Evolutionary conservation across 2,329 filamentous ascomycete genomes (phyloP).

Genomic region (Penicillium olsonii): DNA sequence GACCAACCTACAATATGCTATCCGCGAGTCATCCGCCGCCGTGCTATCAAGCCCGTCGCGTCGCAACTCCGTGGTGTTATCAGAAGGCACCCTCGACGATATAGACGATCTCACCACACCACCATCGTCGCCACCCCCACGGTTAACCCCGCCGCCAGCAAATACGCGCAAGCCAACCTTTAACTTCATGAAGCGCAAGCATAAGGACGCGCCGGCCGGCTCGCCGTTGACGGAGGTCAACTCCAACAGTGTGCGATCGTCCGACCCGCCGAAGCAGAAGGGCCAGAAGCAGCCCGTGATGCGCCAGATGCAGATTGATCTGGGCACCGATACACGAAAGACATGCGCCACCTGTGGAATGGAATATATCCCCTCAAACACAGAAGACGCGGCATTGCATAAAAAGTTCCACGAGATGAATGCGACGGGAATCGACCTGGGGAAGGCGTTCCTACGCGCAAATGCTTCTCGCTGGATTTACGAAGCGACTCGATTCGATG

Average conservation of each 20-base stretch:
- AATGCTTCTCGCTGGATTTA: constrained; percentile 55
- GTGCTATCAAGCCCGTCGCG: constrained; percentile 50
- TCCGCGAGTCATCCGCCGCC: constrained; percentile 49
- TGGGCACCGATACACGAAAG: constrained; percentile 57
- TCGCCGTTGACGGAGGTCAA: constrained; percentile 49
- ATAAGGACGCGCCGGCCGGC: constrained; percentile 32
- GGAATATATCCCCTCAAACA: constrained; percentile 65
- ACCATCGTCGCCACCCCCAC: constrained; percentile 55
- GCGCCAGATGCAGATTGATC: constrained; percentile 63
- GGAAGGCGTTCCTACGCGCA: constrained; percentile 57
- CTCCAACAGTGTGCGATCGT: constrained; percentile 45
- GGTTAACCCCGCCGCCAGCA: constrained; percentile 43
- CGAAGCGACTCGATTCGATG: constrained; percentile 50
- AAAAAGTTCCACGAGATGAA: constrained; percentile 66
- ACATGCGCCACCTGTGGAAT: constrained; percentile 64
- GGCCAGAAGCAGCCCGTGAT: constrained; percentile 39
- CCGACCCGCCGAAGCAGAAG: constrained; percentile 41
- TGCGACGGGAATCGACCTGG: constrained; percentile 61
- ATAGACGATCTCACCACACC: constrained; percentile 48
- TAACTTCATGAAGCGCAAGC: constrained; percentile 51
- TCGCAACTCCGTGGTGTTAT: constrained; percentile 48
- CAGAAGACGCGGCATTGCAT: constrained; percentile 63
- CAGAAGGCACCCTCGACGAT: constrained; percentile 45
- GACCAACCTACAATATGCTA: constrained; percentile 49
- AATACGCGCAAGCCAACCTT: constrained; percentile 53